These are phyloP conservation scores for Paraglomus brasilianum DNA, from an alignment of 192 early-diverging fungal genomes.

Conservation along the genomic window DNA sequence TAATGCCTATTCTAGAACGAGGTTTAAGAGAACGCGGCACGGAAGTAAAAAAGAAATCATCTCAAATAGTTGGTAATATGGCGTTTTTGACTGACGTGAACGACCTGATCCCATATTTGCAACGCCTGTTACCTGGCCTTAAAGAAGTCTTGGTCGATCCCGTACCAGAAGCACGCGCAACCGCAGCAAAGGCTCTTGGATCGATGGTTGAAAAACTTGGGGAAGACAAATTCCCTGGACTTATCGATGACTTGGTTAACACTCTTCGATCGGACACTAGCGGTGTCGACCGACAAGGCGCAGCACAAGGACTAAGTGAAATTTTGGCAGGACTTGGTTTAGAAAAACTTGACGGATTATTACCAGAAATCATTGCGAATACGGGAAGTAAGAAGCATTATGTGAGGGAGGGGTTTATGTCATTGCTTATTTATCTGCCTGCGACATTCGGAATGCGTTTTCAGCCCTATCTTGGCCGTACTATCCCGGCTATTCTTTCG, in stretches of 20 bases:
- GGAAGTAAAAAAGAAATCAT: slow-evolving; percentile 90
- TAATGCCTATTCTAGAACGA: slow-evolving; percentile 92
- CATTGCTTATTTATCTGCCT: slow-evolving; percentile 92
- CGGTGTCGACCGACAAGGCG: slow-evolving; percentile 92
- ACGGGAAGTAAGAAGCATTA: slow-evolving; percentile 64
- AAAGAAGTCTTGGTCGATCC: slow-evolving; percentile 93
- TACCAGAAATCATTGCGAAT: slow-evolving; percentile 89
- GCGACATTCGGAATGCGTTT: slow-evolving; percentile 92
- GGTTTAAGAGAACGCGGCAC: slow-evolving; percentile 88
- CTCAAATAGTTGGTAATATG: slow-evolving; percentile 99
- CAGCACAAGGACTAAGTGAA: slow-evolving; percentile 96
- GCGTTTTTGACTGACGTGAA: slow-evolving; percentile 87
- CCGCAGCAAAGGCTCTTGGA: slow-evolving; percentile 90
- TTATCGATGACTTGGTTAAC: slow-evolving; percentile 82
- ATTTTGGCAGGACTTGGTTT: slow-evolving; percentile 88
- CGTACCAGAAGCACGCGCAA: slow-evolving; percentile 93
- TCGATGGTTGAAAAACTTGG: slow-evolving; percentile 89
- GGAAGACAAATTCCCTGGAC: slow-evolving; percentile 88
- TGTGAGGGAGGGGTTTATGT: slow-evolving; percentile 96
- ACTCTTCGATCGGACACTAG: slow-evolving; percentile 89
- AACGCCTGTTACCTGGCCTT: slow-evolving; percentile 77
- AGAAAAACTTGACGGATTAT: slow-evolving; percentile 76
- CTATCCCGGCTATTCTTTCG: slow-evolving; percentile 84
- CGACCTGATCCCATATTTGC: slow-evolving; percentile 91
- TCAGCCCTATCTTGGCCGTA: slow-evolving; percentile 83